A percentile compares a stretch with the other conserved stretches of the same genome.
Conservation (phyloP, 176 grass and related monocot genomes). For the Chrysopogon serrulatus region DNA sequence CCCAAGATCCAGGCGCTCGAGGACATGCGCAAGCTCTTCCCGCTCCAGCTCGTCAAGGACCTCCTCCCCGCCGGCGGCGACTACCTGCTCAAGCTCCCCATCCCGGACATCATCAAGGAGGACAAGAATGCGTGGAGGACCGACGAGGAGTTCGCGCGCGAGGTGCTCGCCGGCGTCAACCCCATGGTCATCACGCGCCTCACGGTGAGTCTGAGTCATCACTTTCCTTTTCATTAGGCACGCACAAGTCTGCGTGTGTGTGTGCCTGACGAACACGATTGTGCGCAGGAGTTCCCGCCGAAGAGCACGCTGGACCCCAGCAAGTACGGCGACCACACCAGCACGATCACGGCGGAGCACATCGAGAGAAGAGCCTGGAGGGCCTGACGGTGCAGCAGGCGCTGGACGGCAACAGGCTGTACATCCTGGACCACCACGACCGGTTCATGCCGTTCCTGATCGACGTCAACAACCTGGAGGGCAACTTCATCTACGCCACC, state of each 20-base stretch:
- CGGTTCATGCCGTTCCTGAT: conserved; percentile 72
- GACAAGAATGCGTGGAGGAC: conserved; percentile 59
- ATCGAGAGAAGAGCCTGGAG: conserved; percentile 64
- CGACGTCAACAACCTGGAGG: conserved; percentile 51
- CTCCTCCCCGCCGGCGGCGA: conserved; percentile 40
- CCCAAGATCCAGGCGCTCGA: conserved; percentile 35
- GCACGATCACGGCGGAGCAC: conserved; percentile 65
- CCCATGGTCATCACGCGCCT: conserved; percentile 64
- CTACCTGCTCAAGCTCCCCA: conserved; percentile 52
- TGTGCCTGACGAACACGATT: background rate
- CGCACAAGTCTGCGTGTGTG: no score
- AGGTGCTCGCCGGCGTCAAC: conserved; percentile 92
- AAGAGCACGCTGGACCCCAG: conserved; percentile 64
- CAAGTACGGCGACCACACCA: conserved; percentile 74
- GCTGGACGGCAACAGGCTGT: conserved; percentile 47
- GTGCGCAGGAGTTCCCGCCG: conserved; percentile 62
- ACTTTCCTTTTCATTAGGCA: no score
- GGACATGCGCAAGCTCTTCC: conserved; percentile 44
- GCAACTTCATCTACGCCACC: conserved; percentile 77
- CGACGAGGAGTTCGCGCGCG: conserved; percentile 84
- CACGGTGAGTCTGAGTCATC: conserved; percentile 30
- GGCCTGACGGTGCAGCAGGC: conserved; percentile 58
- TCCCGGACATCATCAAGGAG: conserved; percentile 55
- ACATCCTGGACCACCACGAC: conserved; percentile 93
- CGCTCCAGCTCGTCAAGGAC: conserved; percentile 55